Conservation (phyloP, 345 rosid species). For the Melaleuca quinquenervia region DNA sequence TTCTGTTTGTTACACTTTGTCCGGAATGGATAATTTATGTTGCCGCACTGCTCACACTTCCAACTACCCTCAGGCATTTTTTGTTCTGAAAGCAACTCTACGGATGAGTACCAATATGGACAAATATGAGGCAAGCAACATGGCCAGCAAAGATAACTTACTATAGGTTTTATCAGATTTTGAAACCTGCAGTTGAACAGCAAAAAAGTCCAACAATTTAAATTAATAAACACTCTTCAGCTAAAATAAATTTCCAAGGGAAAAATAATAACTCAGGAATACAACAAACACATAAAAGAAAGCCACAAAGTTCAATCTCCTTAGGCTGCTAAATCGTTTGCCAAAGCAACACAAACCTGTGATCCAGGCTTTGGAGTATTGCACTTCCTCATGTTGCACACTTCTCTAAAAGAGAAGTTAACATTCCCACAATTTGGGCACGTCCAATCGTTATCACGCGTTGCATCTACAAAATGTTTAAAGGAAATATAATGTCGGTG, state of each 20-base stretch:
- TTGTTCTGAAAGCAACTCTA: slow-evolving; percentile 44
- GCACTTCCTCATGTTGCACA: slow-evolving; percentile 99
- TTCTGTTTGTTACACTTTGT: slow-evolving; percentile 95
- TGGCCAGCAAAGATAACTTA: slow-evolving; percentile 24
- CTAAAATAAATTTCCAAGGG: background rate
- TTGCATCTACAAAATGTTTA: slow-evolving; percentile 42
- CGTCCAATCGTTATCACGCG: slow-evolving; percentile 96
- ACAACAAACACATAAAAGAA: background rate
- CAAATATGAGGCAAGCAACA: background rate
- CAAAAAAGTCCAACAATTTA: background rate
- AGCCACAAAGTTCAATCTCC: background rate
- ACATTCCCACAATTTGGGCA: slow-evolving; percentile 97
- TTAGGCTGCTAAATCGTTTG: slow-evolving; percentile 3
- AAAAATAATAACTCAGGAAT: background rate
- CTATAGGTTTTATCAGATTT: slow-evolving; percentile 11
- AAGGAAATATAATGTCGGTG: background rate
- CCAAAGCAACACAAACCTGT: slow-evolving; percentile 40
- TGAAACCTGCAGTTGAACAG: background rate
- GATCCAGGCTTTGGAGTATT: slow-evolving; percentile 95
- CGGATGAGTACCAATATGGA: slow-evolving; percentile 4
- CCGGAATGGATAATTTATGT: slow-evolving; percentile 94
- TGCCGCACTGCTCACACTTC: slow-evolving; percentile 95
- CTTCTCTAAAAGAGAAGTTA: slow-evolving; percentile 86
- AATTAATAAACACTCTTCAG: background rate
- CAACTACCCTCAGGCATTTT: slow-evolving; percentile 98